These are phyloP conservation scores for Verticillium nonalfalfae DNA, from an alignment of 2,329 filamentous ascomycete genomes.

Conservation along the genomic window DNA sequence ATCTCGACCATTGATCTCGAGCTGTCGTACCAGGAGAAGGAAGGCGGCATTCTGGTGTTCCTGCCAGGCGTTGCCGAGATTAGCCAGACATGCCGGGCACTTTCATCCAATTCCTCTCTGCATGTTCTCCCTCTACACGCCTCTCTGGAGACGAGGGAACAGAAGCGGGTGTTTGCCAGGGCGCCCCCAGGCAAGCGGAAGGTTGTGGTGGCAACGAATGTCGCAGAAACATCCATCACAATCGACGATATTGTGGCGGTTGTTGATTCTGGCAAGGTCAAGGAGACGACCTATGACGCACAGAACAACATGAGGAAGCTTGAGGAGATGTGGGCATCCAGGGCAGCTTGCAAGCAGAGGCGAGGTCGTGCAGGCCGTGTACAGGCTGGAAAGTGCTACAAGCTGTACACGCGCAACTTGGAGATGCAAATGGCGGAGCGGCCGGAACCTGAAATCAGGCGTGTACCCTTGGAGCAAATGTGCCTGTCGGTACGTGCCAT, in stretches of 20 bases:
- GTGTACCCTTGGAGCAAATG: constrained; percentile 89
- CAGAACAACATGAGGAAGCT: constrained; percentile 91
- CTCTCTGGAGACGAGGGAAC: constrained; percentile 81
- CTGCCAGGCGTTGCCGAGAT: constrained; percentile 90
- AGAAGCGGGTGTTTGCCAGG: constrained; percentile 75
- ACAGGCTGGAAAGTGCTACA: constrained; percentile 86
- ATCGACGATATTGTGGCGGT: constrained; percentile 97
- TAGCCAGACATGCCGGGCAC: constrained; percentile 65
- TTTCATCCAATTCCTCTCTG: constrained; percentile 56
- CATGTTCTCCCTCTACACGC: constrained; percentile 87
- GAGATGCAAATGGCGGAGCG: constrained; percentile 82
- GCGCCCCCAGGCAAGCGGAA: constrained; percentile 79
- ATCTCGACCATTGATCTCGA: constrained; percentile 77
- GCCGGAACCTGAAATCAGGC: constrained; percentile 87
- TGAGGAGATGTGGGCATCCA: constrained; percentile 91
- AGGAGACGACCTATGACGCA: constrained; percentile 91
- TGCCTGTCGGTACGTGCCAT: constrained; percentile 93
- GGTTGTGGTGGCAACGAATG: constrained; percentile 90
- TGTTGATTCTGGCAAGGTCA: constrained; percentile 91
- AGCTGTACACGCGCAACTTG: constrained; percentile 82
- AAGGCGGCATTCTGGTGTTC: constrained; percentile 92
- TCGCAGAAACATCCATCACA: constrained; percentile 96
- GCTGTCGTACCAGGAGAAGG: constrained; percentile 55
- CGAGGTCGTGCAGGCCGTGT: constrained; percentile 92
- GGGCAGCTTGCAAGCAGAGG: constrained; percentile 89